phyloP scores from a whole-genome alignment of 73 alveolate species.

The Paramecium primaurelia region DNA sequence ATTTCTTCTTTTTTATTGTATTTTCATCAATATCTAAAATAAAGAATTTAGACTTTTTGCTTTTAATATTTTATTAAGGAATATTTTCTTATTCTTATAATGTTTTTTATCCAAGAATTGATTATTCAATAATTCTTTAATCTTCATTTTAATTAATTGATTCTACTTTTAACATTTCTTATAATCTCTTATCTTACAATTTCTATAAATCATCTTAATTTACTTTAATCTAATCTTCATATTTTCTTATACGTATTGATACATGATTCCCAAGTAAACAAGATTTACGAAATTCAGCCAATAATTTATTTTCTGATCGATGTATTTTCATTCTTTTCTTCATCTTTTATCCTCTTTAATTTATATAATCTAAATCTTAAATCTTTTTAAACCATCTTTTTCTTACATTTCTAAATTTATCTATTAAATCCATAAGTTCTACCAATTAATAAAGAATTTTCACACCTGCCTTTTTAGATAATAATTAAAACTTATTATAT shows the following conservation, averaged over 20 bases:
- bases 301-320: neutral
- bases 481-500: neutral
- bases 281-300: neutral
- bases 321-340: neutral
- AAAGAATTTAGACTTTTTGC: neutral
- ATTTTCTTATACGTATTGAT: neutral
- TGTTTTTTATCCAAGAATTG: neutral
- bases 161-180: neutral
- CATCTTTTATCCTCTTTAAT: neutral
- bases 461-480: slow-evolving; percentile 7
- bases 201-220: neutral
- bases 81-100: neutral
- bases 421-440: neutral
- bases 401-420: slow-evolving; percentile 2
- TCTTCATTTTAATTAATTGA: neutral
- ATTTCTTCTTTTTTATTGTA: neutral
- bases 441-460: neutral
- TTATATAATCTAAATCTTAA: neutral
- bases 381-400: neutral
- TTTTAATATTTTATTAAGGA: neutral
- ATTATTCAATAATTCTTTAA: neutral
- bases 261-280: neutral
- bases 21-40: neutral
- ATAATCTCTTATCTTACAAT: neutral
- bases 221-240: neutral